Base-by-base conservation (phyloP, 306 rosid genomes). In the Sindora glabra region DNA sequence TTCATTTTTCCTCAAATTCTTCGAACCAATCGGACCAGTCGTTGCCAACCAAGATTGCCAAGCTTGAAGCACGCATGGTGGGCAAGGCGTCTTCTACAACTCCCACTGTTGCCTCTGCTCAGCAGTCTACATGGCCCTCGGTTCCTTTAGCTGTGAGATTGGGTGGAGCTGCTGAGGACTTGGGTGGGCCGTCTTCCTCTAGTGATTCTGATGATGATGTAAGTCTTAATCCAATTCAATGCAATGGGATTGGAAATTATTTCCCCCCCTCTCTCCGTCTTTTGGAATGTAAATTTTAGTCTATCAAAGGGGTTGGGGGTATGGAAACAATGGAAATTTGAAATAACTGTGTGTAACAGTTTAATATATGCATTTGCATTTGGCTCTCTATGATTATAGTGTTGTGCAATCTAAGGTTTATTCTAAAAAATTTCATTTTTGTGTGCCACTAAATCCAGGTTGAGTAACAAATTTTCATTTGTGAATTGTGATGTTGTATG, bases 11-110 rank as follows among this genome's bases (percentile, higher is more conserved):
- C 3, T 94, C 99, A 58, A 94, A 94, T 71, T 94, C 99, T 15
- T 94, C 95, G 7, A 94, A 94, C 79, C 99, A 86, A 74, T 94
- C 99, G 19, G 99, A 94, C 74, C 97, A 94, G 76, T 89, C 99
- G 56, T 63, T 94, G 51, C 99, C 99, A 47, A 82, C 94, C 9
- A 89, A 89, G 81, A 89, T 94, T 73, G 97, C 97, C 42, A 94
- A 89, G 83, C 83, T 94, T 63, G 99, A 94, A 72, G 97, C 99
- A 83, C 99, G 97, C 30, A 84, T 94, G 99, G 80, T 66, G 10
- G 95, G 99, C 21, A 89, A 89, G 73, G 78, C 81, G 56, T 77
- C 97, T 15, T 73, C 94, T 10, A 59, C 74, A 18, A 56, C 76
- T 39, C 60, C 70, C 26, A 10, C 53, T 42, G 37, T 55, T 16